Evolutionary conservation across 2,329 filamentous ascomycete genomes (phyloP).

Genomic region (Aspergillus hortae): DNA sequence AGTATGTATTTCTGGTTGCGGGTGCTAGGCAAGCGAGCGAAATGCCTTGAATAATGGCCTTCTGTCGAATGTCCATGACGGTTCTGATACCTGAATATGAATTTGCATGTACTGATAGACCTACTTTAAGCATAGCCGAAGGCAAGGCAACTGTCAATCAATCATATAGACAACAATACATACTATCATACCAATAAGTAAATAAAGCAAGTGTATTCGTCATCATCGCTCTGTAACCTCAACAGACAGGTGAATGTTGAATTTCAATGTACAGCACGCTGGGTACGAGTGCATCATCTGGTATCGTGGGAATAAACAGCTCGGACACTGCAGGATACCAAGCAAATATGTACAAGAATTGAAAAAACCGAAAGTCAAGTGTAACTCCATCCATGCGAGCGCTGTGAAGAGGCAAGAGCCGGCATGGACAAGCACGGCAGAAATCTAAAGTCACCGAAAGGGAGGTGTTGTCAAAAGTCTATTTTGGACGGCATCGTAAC

Average conservation of each 20-base stretch:
- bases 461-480: not conserved
- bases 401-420: slow-evolving; percentile 2
- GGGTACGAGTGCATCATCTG: not conserved
- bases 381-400: slow-evolving; percentile 20
- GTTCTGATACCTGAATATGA: too few relatives aligned
- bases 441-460: slow-evolving; percentile 9
- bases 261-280: not conserved
- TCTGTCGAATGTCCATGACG: too few relatives aligned
- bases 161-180: not conserved
- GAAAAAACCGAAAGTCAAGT: slow-evolving; percentile 1
- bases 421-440: not conserved
- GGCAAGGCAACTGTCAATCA: too few relatives aligned
- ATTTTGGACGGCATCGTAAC: not conserved
- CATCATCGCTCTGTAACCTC: not conserved
- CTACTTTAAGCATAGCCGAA: too few relatives aligned
- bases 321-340: not conserved
- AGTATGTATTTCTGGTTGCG: too few relatives aligned
- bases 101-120: too few relatives aligned
- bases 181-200: not conserved
- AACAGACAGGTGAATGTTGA: not conserved
- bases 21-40: too few relatives aligned
- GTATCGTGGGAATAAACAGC: not conserved
- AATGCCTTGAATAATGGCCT: too few relatives aligned
- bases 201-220: not conserved
- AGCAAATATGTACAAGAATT: slow-evolving; percentile 14